Conservation (phyloP, 2,329 filamentous ascomycete species). For the Cladosporium sp. region DNA sequence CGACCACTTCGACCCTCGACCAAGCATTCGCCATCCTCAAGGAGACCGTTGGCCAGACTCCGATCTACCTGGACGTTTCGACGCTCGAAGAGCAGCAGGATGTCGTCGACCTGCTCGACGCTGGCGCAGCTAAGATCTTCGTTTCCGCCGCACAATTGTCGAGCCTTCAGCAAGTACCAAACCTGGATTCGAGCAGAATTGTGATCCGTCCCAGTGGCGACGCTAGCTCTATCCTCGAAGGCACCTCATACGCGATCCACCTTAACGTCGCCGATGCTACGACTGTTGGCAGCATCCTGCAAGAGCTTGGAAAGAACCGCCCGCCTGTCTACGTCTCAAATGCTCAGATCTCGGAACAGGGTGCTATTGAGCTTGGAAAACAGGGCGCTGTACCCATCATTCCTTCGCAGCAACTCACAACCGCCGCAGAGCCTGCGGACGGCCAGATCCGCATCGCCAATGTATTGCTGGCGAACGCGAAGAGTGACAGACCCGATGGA, state of each 20-base stretch:
- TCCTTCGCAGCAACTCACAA: slow-evolving; percentile 65
- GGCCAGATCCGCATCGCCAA: slow-evolving; percentile 62
- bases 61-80: slow-evolving; percentile 74
- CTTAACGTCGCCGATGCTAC: slow-evolving; percentile 34
- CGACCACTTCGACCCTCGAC: slow-evolving; percentile 42
- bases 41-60: slow-evolving; percentile 51
- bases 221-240: slow-evolving; percentile 40
- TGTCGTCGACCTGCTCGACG: slow-evolving; percentile 75
- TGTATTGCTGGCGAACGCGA: slow-evolving; percentile 70
- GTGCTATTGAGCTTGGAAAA: slow-evolving; percentile 39
- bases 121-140: slow-evolving; percentile 80
- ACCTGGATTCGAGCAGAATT: slow-evolving; percentile 53
- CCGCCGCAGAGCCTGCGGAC: slow-evolving; percentile 56
- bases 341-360: slow-evolving; percentile 35
- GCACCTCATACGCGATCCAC: slow-evolving; percentile 44
- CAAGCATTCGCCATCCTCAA: slow-evolving; percentile 51
- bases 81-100: slow-evolving; percentile 65
- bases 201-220: slow-evolving; percentile 47
- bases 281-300: slow-evolving; percentile 45
- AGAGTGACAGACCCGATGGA: slow-evolving; percentile 76
- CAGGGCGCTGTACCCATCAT: slow-evolving; percentile 64
- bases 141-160: slow-evolving; percentile 67
- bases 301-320: slow-evolving; percentile 46
- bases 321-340: slow-evolving; percentile 51
- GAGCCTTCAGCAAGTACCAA: slow-evolving; percentile 47